Conservation (phyloP, 1,284 basidiomycete genomes). For the Naganishia albida region DNA sequence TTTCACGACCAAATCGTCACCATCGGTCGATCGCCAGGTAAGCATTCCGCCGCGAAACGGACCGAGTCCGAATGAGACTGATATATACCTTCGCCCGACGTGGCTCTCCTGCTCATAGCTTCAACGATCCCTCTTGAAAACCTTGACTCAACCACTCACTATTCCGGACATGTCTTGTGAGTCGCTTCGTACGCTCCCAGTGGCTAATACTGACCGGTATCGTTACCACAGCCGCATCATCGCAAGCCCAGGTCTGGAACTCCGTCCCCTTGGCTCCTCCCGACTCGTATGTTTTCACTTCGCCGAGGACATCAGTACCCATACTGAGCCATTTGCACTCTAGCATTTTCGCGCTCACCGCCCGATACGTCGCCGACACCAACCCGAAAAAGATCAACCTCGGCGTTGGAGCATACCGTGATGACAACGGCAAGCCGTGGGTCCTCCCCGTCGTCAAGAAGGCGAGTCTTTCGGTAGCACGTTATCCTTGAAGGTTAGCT, state of each 20-base stretch:
- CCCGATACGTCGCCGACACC: conserved; percentile 80
- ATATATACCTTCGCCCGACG: conserved; percentile 1
- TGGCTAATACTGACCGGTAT: neutral
- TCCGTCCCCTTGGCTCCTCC: conserved; percentile 74
- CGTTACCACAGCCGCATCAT: conserved; percentile 5
- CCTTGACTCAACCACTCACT: too few relatives aligned
- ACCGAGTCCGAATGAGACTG: conserved; percentile 12
- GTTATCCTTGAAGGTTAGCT: neutral
- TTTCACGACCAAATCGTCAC: neutral
- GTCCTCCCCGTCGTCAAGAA: conserved; percentile 53
- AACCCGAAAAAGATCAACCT: conserved; percentile 85
- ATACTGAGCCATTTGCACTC: conserved; percentile 9
- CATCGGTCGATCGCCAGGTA: conserved; percentile 13
- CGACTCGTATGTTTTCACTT: conserved; percentile 60
- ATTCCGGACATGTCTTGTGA: conserved; percentile 8
- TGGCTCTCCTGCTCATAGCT: neutral
- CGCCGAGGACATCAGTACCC: neutral
- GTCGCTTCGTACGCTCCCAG: neutral
- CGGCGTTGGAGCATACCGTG: conserved; percentile 60
- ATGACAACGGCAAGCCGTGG: conserved; percentile 55
- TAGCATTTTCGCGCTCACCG: conserved; percentile 90
- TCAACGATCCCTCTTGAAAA: neutral
- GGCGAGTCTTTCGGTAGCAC: conserved; percentile 28
- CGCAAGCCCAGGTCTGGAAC: conserved; percentile 24
- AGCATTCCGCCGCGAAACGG: conserved; percentile 28